Evolutionary conservation across 768 basidiomycete genomes (phyloP).

Genomic region (Suillus lakei): DNA sequence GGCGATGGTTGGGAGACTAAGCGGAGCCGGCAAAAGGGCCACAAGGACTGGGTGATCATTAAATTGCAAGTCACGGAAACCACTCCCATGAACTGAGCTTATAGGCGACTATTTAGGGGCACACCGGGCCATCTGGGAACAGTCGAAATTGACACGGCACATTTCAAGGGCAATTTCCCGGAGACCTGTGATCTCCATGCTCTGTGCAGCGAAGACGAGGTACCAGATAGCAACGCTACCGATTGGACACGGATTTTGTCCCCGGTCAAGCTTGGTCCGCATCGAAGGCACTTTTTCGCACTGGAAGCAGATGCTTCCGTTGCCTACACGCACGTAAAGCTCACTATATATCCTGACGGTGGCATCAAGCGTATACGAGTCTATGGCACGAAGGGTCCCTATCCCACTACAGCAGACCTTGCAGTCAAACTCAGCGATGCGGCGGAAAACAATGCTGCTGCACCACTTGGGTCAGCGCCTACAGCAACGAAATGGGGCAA

Average conservation of each 20-base stretch:
- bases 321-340: conserved; percentile 80
- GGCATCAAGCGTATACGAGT: conserved; percentile 93
- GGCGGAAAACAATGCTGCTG: conserved; percentile 8
- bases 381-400: conserved; percentile 59
- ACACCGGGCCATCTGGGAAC: conserved; percentile 72
- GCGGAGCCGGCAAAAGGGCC: conserved; percentile 76
- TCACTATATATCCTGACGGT: conserved; percentile 94
- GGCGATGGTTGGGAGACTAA: conserved; percentile 99
- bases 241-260: conserved; percentile 79
- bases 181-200: conserved; percentile 85
- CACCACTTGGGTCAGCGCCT: conserved; percentile 9
- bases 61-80: conserved; percentile 65
- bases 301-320: conserved; percentile 64
- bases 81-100: conserved; percentile 5
- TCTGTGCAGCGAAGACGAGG: conserved; percentile 35
- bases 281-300: conserved; percentile 89
- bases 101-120: conserved; percentile 52
- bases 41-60: conserved; percentile 91
- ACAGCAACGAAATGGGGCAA: conserved; percentile 12
- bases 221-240: conserved; percentile 42
- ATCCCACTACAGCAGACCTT: conserved; percentile 10
- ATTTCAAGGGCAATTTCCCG: conserved; percentile 97
- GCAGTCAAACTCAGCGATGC: not conserved
- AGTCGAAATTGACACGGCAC: conserved; percentile 90
- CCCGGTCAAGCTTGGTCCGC: conserved; percentile 82